Evolutionary conservation across 208 protist genomes (phyloP).

Genomic region (Acanthamoeba healyi): DNA sequence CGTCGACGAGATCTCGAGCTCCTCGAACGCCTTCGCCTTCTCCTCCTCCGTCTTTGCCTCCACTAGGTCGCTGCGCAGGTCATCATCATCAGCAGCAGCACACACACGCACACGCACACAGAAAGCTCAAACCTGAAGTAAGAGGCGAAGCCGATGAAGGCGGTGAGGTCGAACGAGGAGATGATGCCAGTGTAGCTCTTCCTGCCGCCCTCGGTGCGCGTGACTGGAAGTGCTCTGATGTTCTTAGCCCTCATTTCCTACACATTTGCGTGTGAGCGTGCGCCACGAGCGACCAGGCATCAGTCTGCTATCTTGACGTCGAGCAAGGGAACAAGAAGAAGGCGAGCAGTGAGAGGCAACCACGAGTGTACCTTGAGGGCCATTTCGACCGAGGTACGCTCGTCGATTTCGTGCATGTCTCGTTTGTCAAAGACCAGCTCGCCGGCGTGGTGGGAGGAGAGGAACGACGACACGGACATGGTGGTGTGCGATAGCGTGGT

Average conservation of each 20-base stretch:
- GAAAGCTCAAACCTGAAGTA: conserved; percentile 50
- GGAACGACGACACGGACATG: conserved; percentile 24
- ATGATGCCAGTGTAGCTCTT: conserved; percentile 43
- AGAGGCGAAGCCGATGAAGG: conserved; percentile 37
- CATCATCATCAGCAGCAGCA: too few relatives aligned
- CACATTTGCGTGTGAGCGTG: neutral
- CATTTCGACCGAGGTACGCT: neutral
- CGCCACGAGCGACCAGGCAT: neutral
- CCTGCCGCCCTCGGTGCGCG: neutral
- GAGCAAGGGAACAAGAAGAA: neutral
- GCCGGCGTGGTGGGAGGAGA: conserved; percentile 34
- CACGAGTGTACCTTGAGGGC: conserved; percentile 48
- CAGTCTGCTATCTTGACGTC: too few relatives aligned
- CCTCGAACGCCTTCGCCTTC: neutral
- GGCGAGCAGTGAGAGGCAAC: neutral
- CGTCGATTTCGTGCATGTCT: conserved; percentile 25
- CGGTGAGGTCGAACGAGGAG: conserved; percentile 39
- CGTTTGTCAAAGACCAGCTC: conserved; percentile 45
- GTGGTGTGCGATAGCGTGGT: neutral
- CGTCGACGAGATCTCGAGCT: neutral
- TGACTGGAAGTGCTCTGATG: neutral
- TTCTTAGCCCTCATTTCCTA: conserved; percentile 34
- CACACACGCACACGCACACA: too few relatives aligned
- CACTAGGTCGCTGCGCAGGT: neutral
- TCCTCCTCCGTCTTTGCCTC: conserved; percentile 43